Conservation (phyloP, 2,329 filamentous ascomycete genomes). For the Hansfordia pulvinata region DNA sequence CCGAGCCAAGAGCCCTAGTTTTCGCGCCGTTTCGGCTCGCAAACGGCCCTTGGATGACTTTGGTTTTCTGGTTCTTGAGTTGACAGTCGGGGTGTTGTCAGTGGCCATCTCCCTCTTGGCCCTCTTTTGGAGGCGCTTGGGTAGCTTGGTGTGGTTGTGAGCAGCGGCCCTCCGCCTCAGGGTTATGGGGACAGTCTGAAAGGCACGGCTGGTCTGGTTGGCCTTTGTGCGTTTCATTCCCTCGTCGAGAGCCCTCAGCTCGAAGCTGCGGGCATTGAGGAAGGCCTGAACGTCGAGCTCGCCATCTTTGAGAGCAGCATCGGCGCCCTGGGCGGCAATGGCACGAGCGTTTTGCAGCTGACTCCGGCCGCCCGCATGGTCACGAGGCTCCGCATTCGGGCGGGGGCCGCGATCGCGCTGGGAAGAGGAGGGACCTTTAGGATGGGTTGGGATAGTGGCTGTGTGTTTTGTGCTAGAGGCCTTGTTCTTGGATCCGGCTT, state of each 20-base stretch:
- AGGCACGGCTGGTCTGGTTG: slow-evolving; percentile 54
- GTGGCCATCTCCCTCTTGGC: slow-evolving; percentile 67
- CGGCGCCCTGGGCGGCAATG: slow-evolving; percentile 35
- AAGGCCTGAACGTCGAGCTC: slow-evolving; percentile 79
- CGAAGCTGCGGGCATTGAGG: slow-evolving; percentile 72
- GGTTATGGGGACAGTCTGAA: slow-evolving; percentile 78
- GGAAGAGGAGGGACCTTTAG: no score
- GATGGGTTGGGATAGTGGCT: no score
- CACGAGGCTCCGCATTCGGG: slow-evolving; percentile 11
- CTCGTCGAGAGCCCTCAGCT: slow-evolving; percentile 73
- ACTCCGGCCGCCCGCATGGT: slow-evolving; percentile 25
- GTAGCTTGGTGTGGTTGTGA: slow-evolving; percentile 87
- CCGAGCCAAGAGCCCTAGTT: slow-evolving; percentile 49
- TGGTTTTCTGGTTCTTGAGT: slow-evolving; percentile 47
- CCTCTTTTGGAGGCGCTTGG: slow-evolving; percentile 57
- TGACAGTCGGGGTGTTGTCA: slow-evolving; percentile 80
- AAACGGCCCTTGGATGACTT: slow-evolving; percentile 43
- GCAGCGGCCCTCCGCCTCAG: slow-evolving; percentile 81
- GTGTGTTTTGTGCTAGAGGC: no score
- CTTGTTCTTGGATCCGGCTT: no score
- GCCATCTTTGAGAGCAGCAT: slow-evolving; percentile 49
- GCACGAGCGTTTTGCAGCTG: slow-evolving; percentile 31
- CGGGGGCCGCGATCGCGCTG: no score
- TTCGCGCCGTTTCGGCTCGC: slow-evolving; percentile 64
- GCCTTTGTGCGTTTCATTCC: slow-evolving; percentile 65